phyloP scores from a whole-genome alignment of 2,329 filamentous ascomycete genomes.

The Corinectria fuckeliana region DNA sequence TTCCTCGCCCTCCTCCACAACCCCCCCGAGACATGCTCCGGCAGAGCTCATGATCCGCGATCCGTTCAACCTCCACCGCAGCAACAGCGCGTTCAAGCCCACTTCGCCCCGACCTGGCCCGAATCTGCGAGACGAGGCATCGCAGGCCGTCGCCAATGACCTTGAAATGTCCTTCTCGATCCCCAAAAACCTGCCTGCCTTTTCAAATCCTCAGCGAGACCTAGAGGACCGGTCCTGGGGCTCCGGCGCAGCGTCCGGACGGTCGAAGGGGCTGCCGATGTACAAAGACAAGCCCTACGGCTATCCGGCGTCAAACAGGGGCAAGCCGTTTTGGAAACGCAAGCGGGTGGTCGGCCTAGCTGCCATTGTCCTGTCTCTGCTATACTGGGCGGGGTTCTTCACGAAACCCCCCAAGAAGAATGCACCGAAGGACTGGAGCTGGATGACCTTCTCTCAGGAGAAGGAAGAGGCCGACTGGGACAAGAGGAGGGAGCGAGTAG shows the following conservation, averaged over 20 bases:
- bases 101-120: constrained; percentile 54
- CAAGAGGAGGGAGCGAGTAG: constrained; percentile 78
- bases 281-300: constrained; percentile 99
- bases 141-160: constrained; percentile 56
- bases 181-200: constrained; percentile 74
- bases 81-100: constrained; percentile 54
- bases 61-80: constrained; percentile 52
- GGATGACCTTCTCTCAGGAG: constrained; percentile 60
- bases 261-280: constrained; percentile 71
- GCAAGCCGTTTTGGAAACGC: constrained; percentile 65
- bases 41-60: constrained; percentile 49
- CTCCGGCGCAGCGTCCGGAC: constrained; percentile 48
- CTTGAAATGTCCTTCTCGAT: constrained; percentile 70
- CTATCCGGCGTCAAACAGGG: constrained; percentile 64
- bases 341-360: constrained; percentile 64
- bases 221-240: constrained; percentile 73
- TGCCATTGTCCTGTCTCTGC: constrained; percentile 60
- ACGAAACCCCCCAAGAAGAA: constrained; percentile 47
- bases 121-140: constrained; percentile 54
- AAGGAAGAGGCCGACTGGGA: constrained; percentile 71
- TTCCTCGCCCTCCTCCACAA: constrained; percentile 22
- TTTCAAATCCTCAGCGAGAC: constrained; percentile 67
- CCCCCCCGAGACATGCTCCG: constrained; percentile 34
- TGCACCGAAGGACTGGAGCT: constrained; percentile 59
- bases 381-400: constrained; percentile 77